These are phyloP conservation scores for Pythium aristosporum DNA, from an alignment of 352 stramenopile species.

Conservation along the genomic window DNA sequence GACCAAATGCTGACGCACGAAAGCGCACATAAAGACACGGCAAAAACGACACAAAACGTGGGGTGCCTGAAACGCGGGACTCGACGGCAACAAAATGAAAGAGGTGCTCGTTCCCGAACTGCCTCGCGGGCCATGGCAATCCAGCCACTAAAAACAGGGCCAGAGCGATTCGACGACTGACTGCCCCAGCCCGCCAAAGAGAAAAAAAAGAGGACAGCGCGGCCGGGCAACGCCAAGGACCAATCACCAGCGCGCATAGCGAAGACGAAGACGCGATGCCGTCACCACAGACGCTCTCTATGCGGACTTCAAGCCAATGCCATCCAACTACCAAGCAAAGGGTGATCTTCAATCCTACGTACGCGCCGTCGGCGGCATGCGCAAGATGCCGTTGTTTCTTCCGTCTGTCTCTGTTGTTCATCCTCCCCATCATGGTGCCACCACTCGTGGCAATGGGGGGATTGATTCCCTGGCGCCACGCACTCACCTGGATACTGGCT, in stretches of 20 bases:
- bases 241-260: slow-evolving; percentile 4
- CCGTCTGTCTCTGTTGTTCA: no score
- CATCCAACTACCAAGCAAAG: no score
- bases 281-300: slow-evolving; percentile 3
- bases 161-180: slow-evolving; percentile 8
- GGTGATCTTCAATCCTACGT: no score
- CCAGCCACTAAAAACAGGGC: slow-evolving; percentile 6
- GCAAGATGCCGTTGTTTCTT: neutral
- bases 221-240: slow-evolving; percentile 13
- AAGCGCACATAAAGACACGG: no score
- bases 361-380: no score
- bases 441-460: no score
- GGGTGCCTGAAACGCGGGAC: neutral
- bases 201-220: slow-evolving; percentile 6
- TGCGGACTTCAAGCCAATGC: neutral
- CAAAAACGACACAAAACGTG: neutral
- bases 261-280: no score
- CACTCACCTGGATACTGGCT: no score
- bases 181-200: slow-evolving; percentile 1
- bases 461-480: no score
- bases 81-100: slow-evolving; percentile 2
- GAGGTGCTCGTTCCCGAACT: no score
- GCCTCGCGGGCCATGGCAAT: neutral
- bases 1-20: slow-evolving; percentile 10
- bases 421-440: no score